Evolutionary conservation across 176 grass and related monocot genomes (phyloP).

Genomic region (Hsuehochloa calcarea): DNA sequence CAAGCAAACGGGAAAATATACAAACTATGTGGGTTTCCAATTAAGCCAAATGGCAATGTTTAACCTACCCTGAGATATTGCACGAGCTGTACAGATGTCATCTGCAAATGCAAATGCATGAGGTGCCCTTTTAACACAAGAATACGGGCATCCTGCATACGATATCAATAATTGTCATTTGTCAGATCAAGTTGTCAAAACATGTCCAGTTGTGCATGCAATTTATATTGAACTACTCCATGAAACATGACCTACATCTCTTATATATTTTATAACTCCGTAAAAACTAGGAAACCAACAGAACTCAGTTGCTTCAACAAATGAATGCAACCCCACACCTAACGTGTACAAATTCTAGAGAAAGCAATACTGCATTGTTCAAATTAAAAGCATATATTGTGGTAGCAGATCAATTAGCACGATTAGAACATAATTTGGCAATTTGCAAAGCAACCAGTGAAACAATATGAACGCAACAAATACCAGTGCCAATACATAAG

Average conservation of each 20-base stretch:
- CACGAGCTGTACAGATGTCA: constrained; percentile 64
- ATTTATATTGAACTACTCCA: not conserved
- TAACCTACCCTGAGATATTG: constrained; percentile 68
- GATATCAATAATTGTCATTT: not conserved
- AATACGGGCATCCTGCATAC: constrained; percentile 85
- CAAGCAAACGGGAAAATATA: not conserved
- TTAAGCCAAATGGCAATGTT: not conserved
- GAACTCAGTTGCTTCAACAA: not conserved
- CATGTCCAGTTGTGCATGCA: not conserved
- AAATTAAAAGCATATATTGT: not conserved
- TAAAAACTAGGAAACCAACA: not conserved
- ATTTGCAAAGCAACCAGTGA: not conserved
- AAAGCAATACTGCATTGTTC: not conserved
- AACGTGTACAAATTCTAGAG: not conserved
- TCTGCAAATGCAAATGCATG: constrained; percentile 67
- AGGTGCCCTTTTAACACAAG: constrained; percentile 90
- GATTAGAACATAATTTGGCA: not conserved
- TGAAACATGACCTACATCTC: not conserved
- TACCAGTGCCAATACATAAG: constrained; percentile 84
- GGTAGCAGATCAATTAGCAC: not conserved
- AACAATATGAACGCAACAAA: no score
- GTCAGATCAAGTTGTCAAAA: constrained; percentile 24
- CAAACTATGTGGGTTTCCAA: not conserved
- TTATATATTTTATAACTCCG: not conserved
- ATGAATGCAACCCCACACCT: not conserved